Evolutionary conservation across 179 eudicot species (phyloP).

Genomic region (Heliamphora pulchella): DNA sequence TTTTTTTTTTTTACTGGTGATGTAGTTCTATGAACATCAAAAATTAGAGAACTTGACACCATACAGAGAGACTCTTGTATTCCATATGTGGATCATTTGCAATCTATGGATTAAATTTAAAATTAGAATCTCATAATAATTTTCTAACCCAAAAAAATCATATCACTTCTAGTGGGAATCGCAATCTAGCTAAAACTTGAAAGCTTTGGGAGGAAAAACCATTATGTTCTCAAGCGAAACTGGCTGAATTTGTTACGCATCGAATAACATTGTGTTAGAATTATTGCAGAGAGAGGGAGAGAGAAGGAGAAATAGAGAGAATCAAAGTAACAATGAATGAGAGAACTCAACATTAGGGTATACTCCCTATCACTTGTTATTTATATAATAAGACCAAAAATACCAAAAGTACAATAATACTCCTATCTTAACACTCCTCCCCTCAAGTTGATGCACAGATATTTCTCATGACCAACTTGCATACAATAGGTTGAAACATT

Average conservation of each 20-base stretch:
- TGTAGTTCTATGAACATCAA: neutral
- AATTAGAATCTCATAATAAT: neutral
- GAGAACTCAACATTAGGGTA: too few relatives aligned
- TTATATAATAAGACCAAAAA: too few relatives aligned
- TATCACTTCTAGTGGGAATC: neutral
- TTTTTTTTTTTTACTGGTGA: neutral
- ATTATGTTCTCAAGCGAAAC: neutral
- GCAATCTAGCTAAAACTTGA: neutral
- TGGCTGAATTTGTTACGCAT: neutral
- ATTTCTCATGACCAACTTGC: too few relatives aligned
- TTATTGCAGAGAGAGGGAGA: too few relatives aligned
- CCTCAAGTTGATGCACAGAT: too few relatives aligned
- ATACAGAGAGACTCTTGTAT: neutral
- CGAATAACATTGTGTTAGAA: neutral
- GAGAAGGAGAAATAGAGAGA: too few relatives aligned
- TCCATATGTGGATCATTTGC: neutral
- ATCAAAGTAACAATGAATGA: too few relatives aligned
- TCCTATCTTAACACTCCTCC: too few relatives aligned
- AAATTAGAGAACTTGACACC: neutral
- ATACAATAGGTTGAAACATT: too few relatives aligned
- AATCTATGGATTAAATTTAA: neutral
- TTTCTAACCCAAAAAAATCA: neutral
- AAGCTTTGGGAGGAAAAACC: neutral
- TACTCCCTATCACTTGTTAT: too few relatives aligned
- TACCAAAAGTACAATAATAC: too few relatives aligned